phyloP scores from a whole-genome alignment of 164 flowering plant species.

The Warburgia ugandensis region DNA sequence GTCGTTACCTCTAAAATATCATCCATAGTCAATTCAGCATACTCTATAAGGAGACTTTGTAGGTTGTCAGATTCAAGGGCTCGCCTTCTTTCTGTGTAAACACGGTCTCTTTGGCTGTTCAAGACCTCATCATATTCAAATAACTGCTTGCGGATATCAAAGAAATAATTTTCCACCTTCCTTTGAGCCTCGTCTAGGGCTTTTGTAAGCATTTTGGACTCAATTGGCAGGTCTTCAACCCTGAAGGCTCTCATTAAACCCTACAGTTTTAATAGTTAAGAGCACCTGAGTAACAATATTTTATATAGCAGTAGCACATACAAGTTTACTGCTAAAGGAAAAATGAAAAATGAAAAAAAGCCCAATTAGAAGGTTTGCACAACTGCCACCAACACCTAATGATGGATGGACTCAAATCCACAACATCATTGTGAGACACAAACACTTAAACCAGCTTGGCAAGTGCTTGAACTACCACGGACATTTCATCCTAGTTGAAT shows the following conservation, averaged over 20 bases:
- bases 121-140: conserved; percentile 96
- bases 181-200: conserved; percentile 98
- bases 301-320: background rate
- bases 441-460: no score
- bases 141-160: conserved; percentile 89
- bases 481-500: no score
- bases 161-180: conserved; percentile 96
- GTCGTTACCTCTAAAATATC: conserved; percentile 95
- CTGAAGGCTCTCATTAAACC: conserved; percentile 98
- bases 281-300: conserved; percentile 3
- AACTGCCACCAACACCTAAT: no score
- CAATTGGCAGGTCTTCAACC: conserved; percentile 96
- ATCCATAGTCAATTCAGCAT: conserved; percentile 98
- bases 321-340: background rate
- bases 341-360: no score
- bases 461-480: no score
- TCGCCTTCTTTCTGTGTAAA: conserved; percentile 92
- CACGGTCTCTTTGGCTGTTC: conserved; percentile 98
- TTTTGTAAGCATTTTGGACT: conserved; percentile 91
- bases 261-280: conserved; percentile 29
- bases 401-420: no score
- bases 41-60: conserved; percentile 81
- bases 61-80: conserved; percentile 85
- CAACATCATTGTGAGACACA: no score
- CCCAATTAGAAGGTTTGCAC: no score